Base-by-base conservation (phyloP, 306 rosid species). In the Prunus davidiana region DNA sequence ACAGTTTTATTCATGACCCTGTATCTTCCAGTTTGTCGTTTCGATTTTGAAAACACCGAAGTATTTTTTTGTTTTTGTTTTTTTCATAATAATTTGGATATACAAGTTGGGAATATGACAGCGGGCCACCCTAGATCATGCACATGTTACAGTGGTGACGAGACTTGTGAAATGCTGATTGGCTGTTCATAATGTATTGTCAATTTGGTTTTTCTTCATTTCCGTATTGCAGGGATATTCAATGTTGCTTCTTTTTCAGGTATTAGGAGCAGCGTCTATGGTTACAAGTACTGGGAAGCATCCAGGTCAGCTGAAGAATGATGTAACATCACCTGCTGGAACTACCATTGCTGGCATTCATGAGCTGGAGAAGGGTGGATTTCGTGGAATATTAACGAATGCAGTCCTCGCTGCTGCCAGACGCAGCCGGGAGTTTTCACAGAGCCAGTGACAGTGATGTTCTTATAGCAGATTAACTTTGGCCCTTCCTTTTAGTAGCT, bases 271-370 rank as follows among this genome's bases (percentile, higher is more conserved):
- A 24, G 24, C 24, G 1, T 24, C 24, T 24, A 24, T 24, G 24
- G 24, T 24, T 24, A 24, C 24, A 24, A 24, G 24, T 24, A 24
- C 24, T 24, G 24, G 24, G 24, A 24, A 24, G 24, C 24, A 24
- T 24, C 24, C 24, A 24, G 24, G 24, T 24, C 24, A 24, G 24
- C 24, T 24, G 24, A 1, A 24, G 24, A 0, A 24, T 24, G 24
- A 24, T 24, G 98, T 88, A 34, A 75, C 97, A 58, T 95, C 99
- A 56, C 96, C 98, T 6, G 98, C 91, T 13, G 99, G 98, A 83
- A 95, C 99, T 41, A 95, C 99, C 38, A 92, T 95, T 74, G 64
- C 97, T 5, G 98, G 98, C 14, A 41, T 92, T 83, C 98, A 95
- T 65, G 98, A 92, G 78, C 77, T 92, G 83, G 99, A 95, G 82